phyloP scores from a whole-genome alignment of 108 stramenopile genomes.

The Fragilaria radians region DNA sequence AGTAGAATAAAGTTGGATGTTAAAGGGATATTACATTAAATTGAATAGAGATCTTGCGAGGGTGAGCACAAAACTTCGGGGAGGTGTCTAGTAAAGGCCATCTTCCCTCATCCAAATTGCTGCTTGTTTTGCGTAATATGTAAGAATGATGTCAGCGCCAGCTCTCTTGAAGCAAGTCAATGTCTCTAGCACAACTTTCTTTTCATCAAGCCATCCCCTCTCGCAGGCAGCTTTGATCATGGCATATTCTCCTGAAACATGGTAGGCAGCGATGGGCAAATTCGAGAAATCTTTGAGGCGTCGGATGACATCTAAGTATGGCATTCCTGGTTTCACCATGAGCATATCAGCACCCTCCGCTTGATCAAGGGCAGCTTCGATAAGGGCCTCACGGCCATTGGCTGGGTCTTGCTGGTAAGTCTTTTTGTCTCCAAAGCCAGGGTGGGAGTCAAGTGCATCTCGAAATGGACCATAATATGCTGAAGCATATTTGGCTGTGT shows the following conservation, averaged over 20 bases:
- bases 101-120: slow-evolving; percentile 90
- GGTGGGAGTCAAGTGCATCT: slow-evolving; percentile 94
- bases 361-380: slow-evolving; percentile 94
- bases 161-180: slow-evolving; percentile 97
- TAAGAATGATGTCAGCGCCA: slow-evolving; percentile 96
- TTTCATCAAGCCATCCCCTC: slow-evolving; percentile 94
- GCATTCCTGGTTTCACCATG: slow-evolving; percentile 99
- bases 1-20: no score
- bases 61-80: no score
- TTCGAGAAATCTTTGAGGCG: slow-evolving; percentile 80
- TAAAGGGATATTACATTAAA: no score
- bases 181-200: slow-evolving; percentile 91
- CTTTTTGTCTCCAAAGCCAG: slow-evolving; percentile 95
- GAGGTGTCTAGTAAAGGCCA: slow-evolving; percentile 77
- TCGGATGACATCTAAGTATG: slow-evolving; percentile 97
- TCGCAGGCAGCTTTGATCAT: slow-evolving; percentile 99
- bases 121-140: slow-evolving; percentile 97
- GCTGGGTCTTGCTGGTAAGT: slow-evolving; percentile 99
- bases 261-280: slow-evolving; percentile 97
- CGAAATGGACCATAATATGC: slow-evolving; percentile 99
- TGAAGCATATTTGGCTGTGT: slow-evolving; percentile 98
- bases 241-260: slow-evolving; percentile 98
- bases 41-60: no score
- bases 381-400: slow-evolving; percentile 91
- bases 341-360: slow-evolving; percentile 98